phyloP scores from a whole-genome alignment of 305 asterid species.

The Fraxinus velutina region DNA sequence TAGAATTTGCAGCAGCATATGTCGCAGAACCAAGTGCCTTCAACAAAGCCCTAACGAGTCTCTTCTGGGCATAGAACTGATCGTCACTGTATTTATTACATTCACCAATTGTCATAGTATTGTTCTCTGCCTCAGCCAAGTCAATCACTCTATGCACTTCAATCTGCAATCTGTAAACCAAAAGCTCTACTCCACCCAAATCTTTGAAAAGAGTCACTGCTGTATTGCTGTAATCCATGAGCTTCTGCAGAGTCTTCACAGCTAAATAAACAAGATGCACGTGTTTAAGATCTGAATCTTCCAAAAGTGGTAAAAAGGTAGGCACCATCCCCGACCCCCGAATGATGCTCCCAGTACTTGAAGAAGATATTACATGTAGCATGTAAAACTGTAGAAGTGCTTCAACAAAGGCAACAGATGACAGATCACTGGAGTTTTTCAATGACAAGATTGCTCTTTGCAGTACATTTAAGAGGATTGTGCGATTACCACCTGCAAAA shows the following conservation, averaged over 20 bases:
- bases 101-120: constrained; percentile 50
- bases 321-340: constrained; percentile 99
- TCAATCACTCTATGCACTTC: constrained; percentile 84
- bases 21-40: constrained; percentile 97
- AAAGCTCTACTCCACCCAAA: constrained; percentile 89
- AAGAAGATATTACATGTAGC: constrained; percentile 91
- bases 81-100: constrained; percentile 43
- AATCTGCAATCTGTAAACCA: constrained; percentile 80
- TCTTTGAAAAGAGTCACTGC: constrained; percentile 92
- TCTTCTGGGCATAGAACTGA: constrained; percentile 58
- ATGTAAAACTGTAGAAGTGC: constrained; percentile 91
- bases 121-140: constrained; percentile 45
- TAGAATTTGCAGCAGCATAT: constrained; percentile 72
- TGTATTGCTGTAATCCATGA: constrained; percentile 92
- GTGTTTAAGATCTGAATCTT: constrained; percentile 71
- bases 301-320: constrained; percentile 84
- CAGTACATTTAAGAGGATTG: constrained; percentile 88
- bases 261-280: constrained; percentile 89
- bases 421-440: constrained; percentile 65
- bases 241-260: constrained; percentile 91
- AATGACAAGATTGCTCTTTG: constrained; percentile 83
- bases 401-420: constrained; percentile 83
- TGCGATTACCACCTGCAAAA: constrained; percentile 91
- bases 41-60: constrained; percentile 75
- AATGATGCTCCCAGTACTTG: constrained; percentile 90